These are phyloP conservation scores for Colletotrichum lindemuthianum DNA, from an alignment of 2,329 filamentous ascomycete genomes.

Conservation along the genomic window DNA sequence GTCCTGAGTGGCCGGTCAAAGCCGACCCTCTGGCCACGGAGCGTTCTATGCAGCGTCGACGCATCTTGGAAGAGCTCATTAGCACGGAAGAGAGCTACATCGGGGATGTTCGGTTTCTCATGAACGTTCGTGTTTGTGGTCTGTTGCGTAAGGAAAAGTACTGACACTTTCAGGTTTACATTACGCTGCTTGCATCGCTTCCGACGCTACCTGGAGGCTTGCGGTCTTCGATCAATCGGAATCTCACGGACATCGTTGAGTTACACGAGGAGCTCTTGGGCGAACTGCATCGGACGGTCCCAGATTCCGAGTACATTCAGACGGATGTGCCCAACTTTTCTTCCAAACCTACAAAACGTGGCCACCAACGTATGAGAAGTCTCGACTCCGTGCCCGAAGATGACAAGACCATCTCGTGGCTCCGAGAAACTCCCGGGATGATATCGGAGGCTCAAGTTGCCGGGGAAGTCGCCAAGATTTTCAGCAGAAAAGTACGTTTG, in stretches of 20 bases:
- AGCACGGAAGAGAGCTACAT: slow-evolving; percentile 90
- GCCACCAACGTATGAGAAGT: slow-evolving; percentile 60
- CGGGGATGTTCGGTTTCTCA: slow-evolving; percentile 84
- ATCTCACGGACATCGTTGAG: slow-evolving; percentile 81
- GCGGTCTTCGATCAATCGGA: slow-evolving; percentile 79
- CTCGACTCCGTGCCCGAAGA: slow-evolving; percentile 57
- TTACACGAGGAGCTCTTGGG: slow-evolving; percentile 85
- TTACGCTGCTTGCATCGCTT: slow-evolving; percentile 78
- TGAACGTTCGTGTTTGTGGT: slow-evolving; percentile 78
- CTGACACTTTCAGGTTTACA: slow-evolving; percentile 68
- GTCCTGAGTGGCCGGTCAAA: slow-evolving; percentile 62
- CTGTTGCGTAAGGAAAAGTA: background rate
- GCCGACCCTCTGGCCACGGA: slow-evolving; percentile 76
- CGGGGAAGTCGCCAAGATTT: slow-evolving; percentile 69
- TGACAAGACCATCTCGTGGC: slow-evolving; percentile 49
- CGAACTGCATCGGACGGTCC: slow-evolving; percentile 76
- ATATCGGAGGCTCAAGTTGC: slow-evolving; percentile 67
- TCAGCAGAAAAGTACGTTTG: slow-evolving; percentile 64
- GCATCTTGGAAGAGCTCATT: slow-evolving; percentile 86
- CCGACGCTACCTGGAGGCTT: slow-evolving; percentile 72
- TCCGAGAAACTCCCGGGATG: slow-evolving; percentile 61
- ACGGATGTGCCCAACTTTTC: slow-evolving; percentile 43
- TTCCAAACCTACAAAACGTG: slow-evolving; percentile 36
- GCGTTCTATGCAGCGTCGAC: slow-evolving; percentile 78
- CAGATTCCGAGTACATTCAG: slow-evolving; percentile 72